Conservation (phyloP, 1,139 yeast genomes). For the Magnusiomyces sp. region DNA sequence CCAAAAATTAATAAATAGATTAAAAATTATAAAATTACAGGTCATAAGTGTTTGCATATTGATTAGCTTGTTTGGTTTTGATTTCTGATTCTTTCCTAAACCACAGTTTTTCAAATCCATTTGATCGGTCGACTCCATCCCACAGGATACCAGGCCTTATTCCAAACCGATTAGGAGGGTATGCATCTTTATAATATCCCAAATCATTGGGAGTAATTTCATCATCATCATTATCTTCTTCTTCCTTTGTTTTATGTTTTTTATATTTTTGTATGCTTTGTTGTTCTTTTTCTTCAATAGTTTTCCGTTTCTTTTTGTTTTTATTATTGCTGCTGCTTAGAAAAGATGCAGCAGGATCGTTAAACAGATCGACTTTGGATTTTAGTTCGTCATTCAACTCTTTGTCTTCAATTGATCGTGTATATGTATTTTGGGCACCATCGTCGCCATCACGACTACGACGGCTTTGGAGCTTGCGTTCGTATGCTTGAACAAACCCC, state of each 20-base stretch:
- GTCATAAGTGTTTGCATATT: constrained; percentile 31
- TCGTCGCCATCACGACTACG: background rate
- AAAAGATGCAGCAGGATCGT: constrained; percentile 63
- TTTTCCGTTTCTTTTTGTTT: background rate
- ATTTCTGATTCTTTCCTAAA: constrained; percentile 46
- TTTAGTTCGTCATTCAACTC: constrained; percentile 10
- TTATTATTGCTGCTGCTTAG: constrained; percentile 17
- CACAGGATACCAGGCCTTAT: constrained; percentile 76
- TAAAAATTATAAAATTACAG: constrained; percentile 13
- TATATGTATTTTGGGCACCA: constrained; percentile 28
- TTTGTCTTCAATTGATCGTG: constrained; percentile 16
- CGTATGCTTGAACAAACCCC: constrained; percentile 39
- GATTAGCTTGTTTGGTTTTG: constrained; percentile 32
- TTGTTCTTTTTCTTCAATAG: constrained; percentile 10
- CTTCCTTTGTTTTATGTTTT: background rate
- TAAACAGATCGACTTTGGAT: constrained; percentile 35
- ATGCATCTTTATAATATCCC: constrained; percentile 39
- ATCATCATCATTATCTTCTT: constrained; percentile 28
- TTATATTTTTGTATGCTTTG: background rate
- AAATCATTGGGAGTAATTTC: constrained; percentile 28
- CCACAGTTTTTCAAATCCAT: constrained; percentile 74
- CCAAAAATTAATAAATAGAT: background rate
- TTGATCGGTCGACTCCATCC: constrained; percentile 91
- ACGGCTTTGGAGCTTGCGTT: background rate
- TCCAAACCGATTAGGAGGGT: constrained; percentile 63